Base-by-base conservation (phyloP, 2,329 filamentous ascomycete species). In the Calonectria naviculata region DNA sequence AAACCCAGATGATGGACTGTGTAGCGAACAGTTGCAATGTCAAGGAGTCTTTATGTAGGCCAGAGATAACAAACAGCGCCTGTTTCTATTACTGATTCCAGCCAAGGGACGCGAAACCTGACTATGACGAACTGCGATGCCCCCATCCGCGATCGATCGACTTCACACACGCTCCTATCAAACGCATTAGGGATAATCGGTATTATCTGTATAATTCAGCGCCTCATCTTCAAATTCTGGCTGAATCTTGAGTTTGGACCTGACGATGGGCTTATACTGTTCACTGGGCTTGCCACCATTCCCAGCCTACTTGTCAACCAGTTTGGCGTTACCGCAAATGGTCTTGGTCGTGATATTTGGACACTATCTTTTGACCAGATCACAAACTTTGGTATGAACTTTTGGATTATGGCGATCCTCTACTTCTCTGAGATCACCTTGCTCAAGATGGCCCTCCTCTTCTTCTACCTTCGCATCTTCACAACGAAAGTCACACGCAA, bases 381-480 rank as follows among this genome's bases (percentile, higher is more conserved):
- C 2, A 34, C 58, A 5, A 4, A 28, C 1, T 17, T 49, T 15
- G 61, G 61, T 8, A 5, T 68, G 61, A 71, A 56, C 0, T 67
- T 73, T 8, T 74, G 71, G 21, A 58, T 63, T 0, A 65, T 64
- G 1, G 71, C 73, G 9, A 61, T 64, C 0, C 44, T 74, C 2
- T 74, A 74, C 34, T 66, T 70, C 1, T 28, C 38, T 1, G 68
- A 74, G 10, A 52, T 72, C 6, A 66, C 68, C 3, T 34, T 62
- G 1, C 47, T 70, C 13, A 74, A 74, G 7, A 68, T 71, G 4
- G 65, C 68, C 1, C 58, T 74, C 7, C 29, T 74, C 0, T 72
- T 73, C 31, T 74, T 74, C 10, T 74, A 69, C 19, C 71, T 74
- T 2, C 61, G 71, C 0, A 63, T 74, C 19, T 74, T 74, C 6